Conservation (phyloP, 2,329 filamentous ascomycete species). For the Cordyceps farinosa region DNA sequence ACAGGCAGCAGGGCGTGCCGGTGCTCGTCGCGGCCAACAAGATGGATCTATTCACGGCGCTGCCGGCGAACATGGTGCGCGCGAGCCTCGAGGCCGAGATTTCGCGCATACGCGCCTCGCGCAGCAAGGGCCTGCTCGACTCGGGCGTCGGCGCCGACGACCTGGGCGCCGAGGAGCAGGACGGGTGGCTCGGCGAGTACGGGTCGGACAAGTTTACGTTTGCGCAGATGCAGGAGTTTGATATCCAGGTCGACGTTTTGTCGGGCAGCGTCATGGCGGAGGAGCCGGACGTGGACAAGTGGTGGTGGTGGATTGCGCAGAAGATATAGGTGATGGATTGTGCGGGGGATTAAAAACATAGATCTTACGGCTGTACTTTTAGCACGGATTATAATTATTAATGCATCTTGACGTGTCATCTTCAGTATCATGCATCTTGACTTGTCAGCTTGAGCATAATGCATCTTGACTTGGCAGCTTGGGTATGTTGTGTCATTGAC, state of each 20-base stretch:
- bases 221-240: constrained; percentile 76
- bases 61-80: constrained; percentile 74
- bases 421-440: too few relatives aligned
- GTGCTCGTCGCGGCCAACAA: constrained; percentile 92
- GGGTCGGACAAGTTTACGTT: constrained; percentile 77
- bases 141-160: constrained; percentile 69
- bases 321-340: constrained; percentile 49
- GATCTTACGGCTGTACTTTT: background rate
- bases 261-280: constrained; percentile 68
- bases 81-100: constrained; percentile 76
- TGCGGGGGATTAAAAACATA: constrained; percentile 15
- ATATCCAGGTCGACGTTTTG: constrained; percentile 71
- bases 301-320: constrained; percentile 88
- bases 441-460: too few relatives aligned
- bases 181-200: constrained; percentile 80
- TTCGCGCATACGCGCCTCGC: constrained; percentile 69
- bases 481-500: background rate
- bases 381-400: background rate
- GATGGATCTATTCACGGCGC: constrained; percentile 87
- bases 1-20: constrained; percentile 48
- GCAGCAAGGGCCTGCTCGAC: constrained; percentile 77
- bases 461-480: too few relatives aligned
- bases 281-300: constrained; percentile 70
- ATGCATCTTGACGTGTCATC: too few relatives aligned
- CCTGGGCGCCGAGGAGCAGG: constrained; percentile 63